Percentiles rank a stretch among this genome's conserved stretches.
These are phyloP conservation scores for Gyromitra esculenta DNA, from an alignment of 2,329 filamentous ascomycete species.

Conservation along the genomic window DNA sequence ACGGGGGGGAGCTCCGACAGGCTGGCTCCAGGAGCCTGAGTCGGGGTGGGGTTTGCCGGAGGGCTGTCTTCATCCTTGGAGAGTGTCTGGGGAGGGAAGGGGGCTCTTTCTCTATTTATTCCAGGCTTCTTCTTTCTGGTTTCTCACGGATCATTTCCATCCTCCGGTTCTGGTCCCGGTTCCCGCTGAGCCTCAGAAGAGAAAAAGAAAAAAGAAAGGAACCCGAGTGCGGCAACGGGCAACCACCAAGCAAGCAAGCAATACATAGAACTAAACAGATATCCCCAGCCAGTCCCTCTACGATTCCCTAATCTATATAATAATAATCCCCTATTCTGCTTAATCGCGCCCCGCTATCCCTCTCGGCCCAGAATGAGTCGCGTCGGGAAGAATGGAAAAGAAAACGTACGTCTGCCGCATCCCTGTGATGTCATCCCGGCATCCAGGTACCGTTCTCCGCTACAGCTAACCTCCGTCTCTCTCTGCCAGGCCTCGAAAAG, in stretches of 20 bases:
- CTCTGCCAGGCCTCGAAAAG: slow-evolving; percentile 69
- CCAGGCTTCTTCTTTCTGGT: background rate
- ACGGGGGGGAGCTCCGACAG: background rate
- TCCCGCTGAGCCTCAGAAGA: background rate
- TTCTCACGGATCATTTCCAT: background rate
- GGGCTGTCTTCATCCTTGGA: slow-evolving; percentile 21
- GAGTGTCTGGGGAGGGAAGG: background rate
- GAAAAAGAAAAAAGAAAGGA: background rate
- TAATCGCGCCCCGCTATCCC: background rate
- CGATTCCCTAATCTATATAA: background rate
- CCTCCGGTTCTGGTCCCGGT: background rate
- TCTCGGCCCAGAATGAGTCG: slow-evolving; percentile 17
- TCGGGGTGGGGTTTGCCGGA: slow-evolving; percentile 3
- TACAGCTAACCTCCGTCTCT: background rate
- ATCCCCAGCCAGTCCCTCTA: background rate
- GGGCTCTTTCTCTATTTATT: too few species aligned
- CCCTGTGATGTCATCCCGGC: slow-evolving; percentile 19
- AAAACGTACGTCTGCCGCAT: slow-evolving; percentile 23
- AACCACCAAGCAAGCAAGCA: background rate
- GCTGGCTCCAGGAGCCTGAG: background rate
- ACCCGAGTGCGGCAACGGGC: background rate
- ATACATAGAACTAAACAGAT: background rate
- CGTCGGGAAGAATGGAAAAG: slow-evolving; percentile 42
- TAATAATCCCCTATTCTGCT: too few species aligned
- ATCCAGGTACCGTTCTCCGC: too few species aligned